A percentile compares a stretch with the other conserved stretches of the same genome.
These are phyloP conservation scores for Phylloboletellus chloephorus DNA, from an alignment of 1,284 basidiomycete genomes.

Conservation along the genomic window DNA sequence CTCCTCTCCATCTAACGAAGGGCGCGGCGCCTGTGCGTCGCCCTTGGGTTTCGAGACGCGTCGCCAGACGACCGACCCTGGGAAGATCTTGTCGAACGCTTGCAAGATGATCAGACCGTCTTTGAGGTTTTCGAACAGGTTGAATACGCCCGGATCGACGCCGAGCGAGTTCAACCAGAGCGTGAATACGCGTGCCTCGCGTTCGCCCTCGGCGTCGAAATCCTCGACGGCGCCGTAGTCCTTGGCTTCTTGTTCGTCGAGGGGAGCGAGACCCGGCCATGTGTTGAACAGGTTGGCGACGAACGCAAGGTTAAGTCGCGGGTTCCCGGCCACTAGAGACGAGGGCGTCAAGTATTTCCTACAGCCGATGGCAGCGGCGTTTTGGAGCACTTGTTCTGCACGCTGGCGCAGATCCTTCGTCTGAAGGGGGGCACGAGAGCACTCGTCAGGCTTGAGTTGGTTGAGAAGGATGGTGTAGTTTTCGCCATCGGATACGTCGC, in stretches of 20 bases:
- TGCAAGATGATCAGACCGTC: slow-evolving; percentile 90
- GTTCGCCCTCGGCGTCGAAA: slow-evolving; percentile 97
- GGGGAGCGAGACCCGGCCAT: slow-evolving; percentile 86
- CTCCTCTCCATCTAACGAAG: slow-evolving; percentile 48
- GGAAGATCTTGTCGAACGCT: slow-evolving; percentile 94
- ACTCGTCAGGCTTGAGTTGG: slow-evolving; percentile 91
- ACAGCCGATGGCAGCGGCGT: slow-evolving; percentile 91
- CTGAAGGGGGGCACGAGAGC: slow-evolving; percentile 89
- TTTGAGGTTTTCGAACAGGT: slow-evolving; percentile 93
- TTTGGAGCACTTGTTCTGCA: slow-evolving; percentile 90
- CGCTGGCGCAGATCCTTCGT: slow-evolving; percentile 77
- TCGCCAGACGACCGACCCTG: slow-evolving; percentile 90
- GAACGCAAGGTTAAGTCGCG: slow-evolving; percentile 97
- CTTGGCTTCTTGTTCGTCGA: slow-evolving; percentile 86
- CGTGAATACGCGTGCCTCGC: slow-evolving; percentile 96
- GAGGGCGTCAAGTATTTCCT: slow-evolving; percentile 93
- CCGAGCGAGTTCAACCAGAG: slow-evolving; percentile 97
- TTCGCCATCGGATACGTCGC: slow-evolving; percentile 92
- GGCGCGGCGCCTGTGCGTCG: slow-evolving; percentile 39
- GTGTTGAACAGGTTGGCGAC: slow-evolving; percentile 99
- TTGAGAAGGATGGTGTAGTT: slow-evolving; percentile 96
- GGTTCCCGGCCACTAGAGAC: slow-evolving; percentile 90
- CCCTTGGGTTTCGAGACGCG: slow-evolving; percentile 90
- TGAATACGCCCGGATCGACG: slow-evolving; percentile 94
- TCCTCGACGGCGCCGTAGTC: slow-evolving; percentile 88